Evolutionary conservation across 805 yeast genomes (phyloP).

Genomic region (Wickerhamomyces bisporus): DNA sequence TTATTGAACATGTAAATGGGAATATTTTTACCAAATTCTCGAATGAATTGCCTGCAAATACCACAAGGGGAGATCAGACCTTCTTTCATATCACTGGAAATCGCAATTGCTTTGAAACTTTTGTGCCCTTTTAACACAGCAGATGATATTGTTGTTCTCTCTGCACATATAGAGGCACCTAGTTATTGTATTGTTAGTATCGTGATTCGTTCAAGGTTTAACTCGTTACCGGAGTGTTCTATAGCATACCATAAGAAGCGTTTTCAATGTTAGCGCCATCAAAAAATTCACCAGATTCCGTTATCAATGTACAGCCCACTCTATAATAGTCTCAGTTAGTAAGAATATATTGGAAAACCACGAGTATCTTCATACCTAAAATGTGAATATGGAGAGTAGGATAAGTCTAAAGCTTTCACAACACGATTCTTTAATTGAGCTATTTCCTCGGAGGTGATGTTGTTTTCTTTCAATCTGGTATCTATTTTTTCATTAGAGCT

Average conservation of each 20-base stretch:
- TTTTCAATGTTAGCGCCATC: constrained; percentile 90
- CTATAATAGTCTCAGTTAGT: too few species aligned
- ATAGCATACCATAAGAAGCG: constrained; percentile 78
- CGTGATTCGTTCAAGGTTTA: too few species aligned
- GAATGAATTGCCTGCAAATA: constrained; percentile 81
- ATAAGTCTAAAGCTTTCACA: constrained; percentile 38
- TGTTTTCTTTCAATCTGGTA: too few species aligned
- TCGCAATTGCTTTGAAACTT: constrained; percentile 55
- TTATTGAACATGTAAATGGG: constrained; percentile 67
- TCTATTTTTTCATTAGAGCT: too few species aligned
- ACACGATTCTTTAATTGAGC: neutral
- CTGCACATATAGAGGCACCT: constrained; percentile 70
- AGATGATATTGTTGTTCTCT: constrained; percentile 56
- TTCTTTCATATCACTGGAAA: constrained; percentile 52
- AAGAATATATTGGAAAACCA: too few species aligned
- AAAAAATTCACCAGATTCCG: constrained; percentile 42
- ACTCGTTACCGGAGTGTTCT: too few species aligned
- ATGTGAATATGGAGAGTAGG: constrained; percentile 71
- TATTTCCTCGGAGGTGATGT: too few species aligned
- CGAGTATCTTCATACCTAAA: constrained; percentile 52
- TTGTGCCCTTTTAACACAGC: constrained; percentile 44
- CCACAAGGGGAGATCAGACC: constrained; percentile 83
- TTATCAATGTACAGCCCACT: constrained; percentile 76
- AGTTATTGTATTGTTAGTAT: neutral
- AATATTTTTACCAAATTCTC: constrained; percentile 65